These are phyloP conservation scores for Beta corolliflora DNA, from an alignment of 179 eudicot genomes.

Conservation along the genomic window DNA sequence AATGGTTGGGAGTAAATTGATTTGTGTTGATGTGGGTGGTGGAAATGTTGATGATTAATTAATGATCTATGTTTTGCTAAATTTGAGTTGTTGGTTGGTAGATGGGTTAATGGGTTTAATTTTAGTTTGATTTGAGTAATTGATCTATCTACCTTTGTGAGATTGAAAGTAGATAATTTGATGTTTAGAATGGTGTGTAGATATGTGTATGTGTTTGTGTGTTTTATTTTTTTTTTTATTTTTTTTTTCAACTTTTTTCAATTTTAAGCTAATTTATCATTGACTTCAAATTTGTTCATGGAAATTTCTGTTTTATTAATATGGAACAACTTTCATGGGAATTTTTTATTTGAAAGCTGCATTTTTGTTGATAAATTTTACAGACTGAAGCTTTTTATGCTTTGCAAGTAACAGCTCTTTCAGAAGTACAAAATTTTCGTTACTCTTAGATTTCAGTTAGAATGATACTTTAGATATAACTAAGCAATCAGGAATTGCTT, in stretches of 20 bases:
- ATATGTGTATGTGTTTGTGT: background rate
- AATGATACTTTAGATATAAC: background rate
- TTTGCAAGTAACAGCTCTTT: too few relatives aligned
- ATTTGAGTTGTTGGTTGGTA: background rate
- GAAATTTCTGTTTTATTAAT: background rate
- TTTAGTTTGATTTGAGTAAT: background rate
- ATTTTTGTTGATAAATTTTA: background rate
- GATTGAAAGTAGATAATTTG: background rate
- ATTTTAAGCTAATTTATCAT: background rate
- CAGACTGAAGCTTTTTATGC: background rate
- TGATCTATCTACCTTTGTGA: conserved; percentile 7
- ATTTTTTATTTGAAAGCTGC: background rate
- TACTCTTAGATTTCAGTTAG: background rate
- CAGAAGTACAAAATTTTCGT: too few relatives aligned
- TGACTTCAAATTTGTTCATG: background rate
- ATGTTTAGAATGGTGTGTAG: background rate
- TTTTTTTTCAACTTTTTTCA: too few relatives aligned
- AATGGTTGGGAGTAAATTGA: background rate
- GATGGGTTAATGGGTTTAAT: too few relatives aligned
- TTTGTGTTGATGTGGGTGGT: background rate
- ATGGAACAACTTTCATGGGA: background rate
- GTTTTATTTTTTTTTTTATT: too few relatives aligned
- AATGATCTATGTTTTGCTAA: background rate
- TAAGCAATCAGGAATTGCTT: background rate
- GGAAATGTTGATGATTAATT: too few relatives aligned